Evolutionary conservation across 73 alveolate genomes (phyloP).

Genomic region (Paramecium sexaurelia): DNA sequence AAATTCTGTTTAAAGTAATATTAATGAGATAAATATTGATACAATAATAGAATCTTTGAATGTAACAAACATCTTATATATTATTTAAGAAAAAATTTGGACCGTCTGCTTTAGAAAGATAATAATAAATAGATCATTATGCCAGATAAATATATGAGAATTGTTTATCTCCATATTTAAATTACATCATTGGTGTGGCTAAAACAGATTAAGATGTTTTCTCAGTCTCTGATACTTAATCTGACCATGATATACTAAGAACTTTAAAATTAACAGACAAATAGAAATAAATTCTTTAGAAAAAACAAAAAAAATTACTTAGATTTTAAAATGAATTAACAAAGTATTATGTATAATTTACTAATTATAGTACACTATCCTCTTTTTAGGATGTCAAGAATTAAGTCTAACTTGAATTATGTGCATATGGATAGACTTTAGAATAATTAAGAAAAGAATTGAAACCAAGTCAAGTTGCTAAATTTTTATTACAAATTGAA

Average conservation of each 20-base stretch:
- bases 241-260: background rate
- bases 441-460: constrained; percentile 34
- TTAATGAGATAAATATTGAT: constrained; percentile 61
- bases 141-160: constrained; percentile 19
- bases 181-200: constrained; percentile 17
- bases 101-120: background rate
- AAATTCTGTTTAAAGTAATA: constrained; percentile 6
- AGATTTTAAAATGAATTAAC: constrained; percentile 12
- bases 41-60: constrained; percentile 58
- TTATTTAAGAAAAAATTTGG: constrained; percentile 25
- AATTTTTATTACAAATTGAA: background rate
- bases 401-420: background rate
- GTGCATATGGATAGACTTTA: background rate
- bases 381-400: background rate
- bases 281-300: background rate
- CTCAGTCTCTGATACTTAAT: background rate
- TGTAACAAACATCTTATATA: background rate
- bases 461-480: constrained; percentile 22
- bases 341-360: background rate
- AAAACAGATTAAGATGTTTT: background rate
- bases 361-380: background rate
- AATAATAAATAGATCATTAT: constrained; percentile 42
- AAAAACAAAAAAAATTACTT: background rate
- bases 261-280: constrained; percentile 8
- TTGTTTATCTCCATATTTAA: constrained; percentile 39